Base-by-base conservation (phyloP, 345 rosid species). In the Hibiscus trionum region DNA sequence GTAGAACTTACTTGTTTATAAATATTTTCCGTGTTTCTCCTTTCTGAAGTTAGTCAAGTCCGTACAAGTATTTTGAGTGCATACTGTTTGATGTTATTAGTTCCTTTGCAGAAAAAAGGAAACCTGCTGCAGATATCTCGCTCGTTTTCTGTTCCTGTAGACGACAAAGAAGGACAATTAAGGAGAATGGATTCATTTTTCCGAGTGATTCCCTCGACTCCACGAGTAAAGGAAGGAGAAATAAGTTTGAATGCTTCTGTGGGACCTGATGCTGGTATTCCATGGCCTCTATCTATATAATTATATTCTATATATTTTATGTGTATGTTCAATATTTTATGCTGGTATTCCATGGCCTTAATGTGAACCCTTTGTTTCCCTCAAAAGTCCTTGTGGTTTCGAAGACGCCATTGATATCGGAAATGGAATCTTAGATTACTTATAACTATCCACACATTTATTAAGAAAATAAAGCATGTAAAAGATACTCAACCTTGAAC, bases 181-280 rank as follows among this genome's bases (percentile, higher is more conserved):
- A 85, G 79, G 82, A 85, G 95, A 84, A 87, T 82, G 88, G 96
- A 94, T 76, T 91, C 95, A 21, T 90, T 94, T 87, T 94, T 94
- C 80, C 85, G 98, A 29, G 85, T 94, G 53, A 81, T 94, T 77
- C 89, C 91, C 52, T 82, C 98, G 5, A 94, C 96, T 70, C 95
- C 98, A 73, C 88, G 80, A 67, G 86, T 83, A 46, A 86, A 80
- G 71, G 97, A 91, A 82, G 93, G 90, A 78, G 89, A 84, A 52
- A 58, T 37, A 4, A 50, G 42, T 47, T 47, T 80, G 17, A 72
- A 73, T 82, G 64, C 80, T 39, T 84, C 97, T 69, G 83, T 78
- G 12, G 73, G 76, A 49, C 72, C 35, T 37, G 84, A 86, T 72
- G 46, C 79, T 9, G 94, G 97, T 90, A 81, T 47, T 52, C 31